Evolutionary conservation across 108 stramenopile genomes (phyloP), one percentile per base, ranked within the genome.

Genomic region (Cyclotella choctawhatcheeana): DNA sequence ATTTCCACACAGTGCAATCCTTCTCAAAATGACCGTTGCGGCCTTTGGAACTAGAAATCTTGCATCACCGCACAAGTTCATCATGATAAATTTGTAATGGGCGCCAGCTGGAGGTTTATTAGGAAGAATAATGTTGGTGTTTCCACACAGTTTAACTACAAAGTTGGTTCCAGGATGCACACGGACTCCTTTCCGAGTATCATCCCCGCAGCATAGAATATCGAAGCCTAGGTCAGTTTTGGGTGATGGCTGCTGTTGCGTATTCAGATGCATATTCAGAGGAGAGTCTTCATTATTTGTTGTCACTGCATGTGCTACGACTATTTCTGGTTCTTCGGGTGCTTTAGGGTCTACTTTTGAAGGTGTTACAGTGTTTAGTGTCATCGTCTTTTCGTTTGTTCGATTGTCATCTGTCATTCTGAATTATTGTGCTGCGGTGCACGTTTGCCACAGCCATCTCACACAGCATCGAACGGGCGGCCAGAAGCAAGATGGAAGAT

Each of bases 51-150:
- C 53, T 26, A 54, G 5, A 16, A 54, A 54, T 54, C 27, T 25
- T 54, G 53, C 26, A 54, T 54, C 53, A 3, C 53, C 53, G 17
- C 53, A 54, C 27, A 54, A 54, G 53, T 54, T 54, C 53, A 54
- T 54, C 21, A 54, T 29, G 4, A 54, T 54, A 27, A 54, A 54
- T 3, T 54, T 54, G 53, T 54, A 54, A 5, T 24, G 21, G 27
- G 53, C 53, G 4, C 53, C 53, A 25, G 53, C 22, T 3, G 53
- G 53, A 29, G 22, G 53, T 3, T 54, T 17, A 5, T 24, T 5
- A 2, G 53, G 53, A 14, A 54, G 26, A 27, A 54, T 27, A 5
- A 54, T 27, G 53, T 54, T 54, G 5, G 53, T 27, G 53, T 54
- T 54, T 5, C 53, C 53, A 16, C 53, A 54, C 26, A 54, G 27